These are phyloP conservation scores for Claviceps monticola DNA, from an alignment of 2,329 filamentous ascomycete species.

Conservation along the genomic window DNA sequence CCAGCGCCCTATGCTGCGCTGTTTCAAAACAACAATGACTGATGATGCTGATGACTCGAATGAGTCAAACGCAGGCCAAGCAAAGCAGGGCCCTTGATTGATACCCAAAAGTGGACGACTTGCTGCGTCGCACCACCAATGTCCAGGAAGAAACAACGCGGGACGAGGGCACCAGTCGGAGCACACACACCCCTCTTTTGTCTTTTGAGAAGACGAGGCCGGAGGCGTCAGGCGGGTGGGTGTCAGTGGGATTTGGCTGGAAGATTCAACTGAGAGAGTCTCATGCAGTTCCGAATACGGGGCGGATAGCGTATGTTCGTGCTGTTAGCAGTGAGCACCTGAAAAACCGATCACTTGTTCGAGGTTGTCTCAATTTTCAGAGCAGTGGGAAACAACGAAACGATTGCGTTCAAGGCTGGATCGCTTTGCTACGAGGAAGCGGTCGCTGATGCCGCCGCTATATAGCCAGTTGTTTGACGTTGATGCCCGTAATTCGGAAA, in stretches of 20 bases:
- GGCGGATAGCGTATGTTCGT: not conserved
- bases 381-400: not conserved
- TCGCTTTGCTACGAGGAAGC: not conserved
- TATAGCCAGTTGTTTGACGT: not conserved
- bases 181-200: not conserved
- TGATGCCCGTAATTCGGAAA: not conserved
- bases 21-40: not conserved
- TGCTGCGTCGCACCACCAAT: not conserved
- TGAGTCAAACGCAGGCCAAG: not conserved
- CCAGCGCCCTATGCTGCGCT: too few relatives aligned
- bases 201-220: not conserved
- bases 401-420: not conserved
- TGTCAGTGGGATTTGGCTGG: not conserved
- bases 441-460: not conserved
- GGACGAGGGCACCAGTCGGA: not conserved
- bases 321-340: not conserved
- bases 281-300: not conserved
- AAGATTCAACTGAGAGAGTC: not conserved
- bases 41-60: slow-evolving; percentile 1
- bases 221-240: not conserved
- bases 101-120: slow-evolving; percentile 6
- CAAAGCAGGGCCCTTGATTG: slow-evolving; percentile 3
- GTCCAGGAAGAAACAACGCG: not conserved
- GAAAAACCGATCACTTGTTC: not conserved
- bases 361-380: not conserved